phyloP scores from a whole-genome alignment of 805 yeast genomes.

The Vanderwaltozyma polyspora region DNA sequence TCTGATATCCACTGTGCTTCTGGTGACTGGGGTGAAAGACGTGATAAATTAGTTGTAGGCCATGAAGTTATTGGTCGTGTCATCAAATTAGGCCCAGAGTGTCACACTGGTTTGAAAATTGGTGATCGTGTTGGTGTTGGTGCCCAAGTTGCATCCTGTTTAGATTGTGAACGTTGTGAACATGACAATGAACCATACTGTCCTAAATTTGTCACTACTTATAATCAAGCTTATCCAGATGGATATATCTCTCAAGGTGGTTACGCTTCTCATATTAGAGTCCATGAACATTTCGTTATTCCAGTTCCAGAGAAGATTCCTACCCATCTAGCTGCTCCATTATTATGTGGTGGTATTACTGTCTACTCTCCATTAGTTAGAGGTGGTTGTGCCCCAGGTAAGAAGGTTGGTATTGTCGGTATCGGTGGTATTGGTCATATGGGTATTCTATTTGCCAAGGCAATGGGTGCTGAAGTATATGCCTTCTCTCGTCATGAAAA shows the following conservation, averaged over 20 bases:
- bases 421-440: too few species aligned
- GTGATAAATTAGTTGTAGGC: constrained; percentile 40
- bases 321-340: constrained; percentile 51
- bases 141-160: constrained; percentile 54
- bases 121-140: constrained; percentile 80
- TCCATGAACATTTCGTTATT: constrained; percentile 51
- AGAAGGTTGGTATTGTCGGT: too few species aligned
- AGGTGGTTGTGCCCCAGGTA: constrained; percentile 38
- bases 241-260: constrained; percentile 51
- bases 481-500: constrained; percentile 40
- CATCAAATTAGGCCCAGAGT: constrained; percentile 44
- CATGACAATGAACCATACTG: constrained; percentile 49
- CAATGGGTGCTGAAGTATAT: constrained; percentile 48
- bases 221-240: constrained; percentile 32
- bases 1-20: constrained; percentile 23
- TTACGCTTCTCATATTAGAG: constrained; percentile 51
- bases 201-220: constrained; percentile 37
- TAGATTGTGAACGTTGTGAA: constrained; percentile 51
- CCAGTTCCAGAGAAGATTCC: constrained; percentile 47
- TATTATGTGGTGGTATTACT: constrained; percentile 71
- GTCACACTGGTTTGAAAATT: constrained; percentile 36
- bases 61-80: constrained; percentile 58
- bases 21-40: constrained; percentile 16
- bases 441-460: too few species aligned
- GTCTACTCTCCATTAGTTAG: constrained; percentile 55